Base-by-base conservation (phyloP, 495 filamentous ascomycete species). In the Podospora fimiseda region DNA sequence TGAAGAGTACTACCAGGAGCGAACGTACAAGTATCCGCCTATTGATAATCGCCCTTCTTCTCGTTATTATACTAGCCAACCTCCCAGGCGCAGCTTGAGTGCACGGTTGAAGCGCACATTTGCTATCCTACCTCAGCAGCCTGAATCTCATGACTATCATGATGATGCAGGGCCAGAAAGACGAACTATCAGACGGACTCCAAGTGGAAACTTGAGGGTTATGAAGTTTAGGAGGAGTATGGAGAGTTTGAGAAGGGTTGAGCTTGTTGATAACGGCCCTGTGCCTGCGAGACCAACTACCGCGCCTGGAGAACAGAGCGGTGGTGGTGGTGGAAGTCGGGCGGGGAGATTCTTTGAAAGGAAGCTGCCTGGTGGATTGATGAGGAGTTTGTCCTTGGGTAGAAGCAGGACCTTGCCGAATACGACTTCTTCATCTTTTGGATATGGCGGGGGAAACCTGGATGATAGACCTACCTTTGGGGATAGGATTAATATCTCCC, bases 41-140 rank as follows among this genome's bases (percentile, higher is more conserved):
- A 58, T 63, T 39, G 67, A 72, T 41, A 73, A 71, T 62, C 79
- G 73, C 23, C 73, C 67, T 33, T 57, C 37, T n/a, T 6, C 6
- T 5, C 5, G 27, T 5, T 33, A 33, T 33, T 33, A 33, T 11
- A 5, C 27, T 5, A 64, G 44, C 19, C 72, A 58, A 7, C 78
- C 79, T 50, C 74, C 76, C 59, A 80, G 73, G 52, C 74, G 74
- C 58, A 82, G 75, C 56, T 51, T 76, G 41, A 73, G 68, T 51
- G 62, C 62, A n/a, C 66, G 68, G 9, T 51, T 77, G 58, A 80
- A 65, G 61, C 68, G 65, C 43, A 80, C 76, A 1, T 77, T 81
- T 60, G 74, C 80, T 23, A 76, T 74, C 41, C 54, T 80, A 38
- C 80, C 80, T 1, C 56, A 70, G 42, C 61, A 66, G 7, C 50